Evolutionary conservation across 2,329 filamentous ascomycete species (phyloP), one percentile per base, ranked within the genome.

Genomic region (Ciborinia camelliae): DNA sequence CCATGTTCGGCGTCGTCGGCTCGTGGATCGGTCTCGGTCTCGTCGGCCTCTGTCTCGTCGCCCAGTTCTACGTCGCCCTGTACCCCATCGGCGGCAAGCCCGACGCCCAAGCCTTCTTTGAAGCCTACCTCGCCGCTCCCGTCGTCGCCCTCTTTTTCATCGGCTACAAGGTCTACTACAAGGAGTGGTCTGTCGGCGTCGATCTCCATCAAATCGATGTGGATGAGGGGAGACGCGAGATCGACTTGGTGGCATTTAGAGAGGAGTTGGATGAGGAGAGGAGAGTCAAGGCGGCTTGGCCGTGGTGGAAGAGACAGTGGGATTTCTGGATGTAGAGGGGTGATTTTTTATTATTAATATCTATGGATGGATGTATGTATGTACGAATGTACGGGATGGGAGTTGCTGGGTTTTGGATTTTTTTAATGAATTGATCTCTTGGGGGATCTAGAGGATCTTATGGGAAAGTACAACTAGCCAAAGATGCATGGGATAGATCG

Each of bases 11-110:
- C 48, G 75, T 90, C 15, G 80, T 81, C 64, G 90, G 90, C 35
- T 91, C 88, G 50, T 91, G 81, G 78, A 75, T 91, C 54, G 90
- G 89, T 14, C 79, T 92, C 57, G 67, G 78, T 57, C 82, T 94
- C 72, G 90, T 90, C 76, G 71, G 81, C 26, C 74, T 93, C 10
- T 87, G 90, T 63, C 79, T 94, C 50, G 79, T 91, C 45, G 89
- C 89, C 28, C 73, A 75, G 61, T 75, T 75, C 65, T 79, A 79
- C 65, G 72, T 79, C 2, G 77, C 79, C 1, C 70, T 80, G 4
- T 78, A 77, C 30, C 86, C 87, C 1, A 79, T 87, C 55, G 83
- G 80, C 1, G 71, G 71, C 30, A 65, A 57, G 14, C 80, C 79
- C 18, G 66, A 77, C 35, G 79, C 82, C 0, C n/a, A 68, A 51